These are phyloP conservation scores for Fusarium tanahbumbuense DNA, from an alignment of 2,329 filamentous ascomycete species.

Conservation along the genomic window DNA sequence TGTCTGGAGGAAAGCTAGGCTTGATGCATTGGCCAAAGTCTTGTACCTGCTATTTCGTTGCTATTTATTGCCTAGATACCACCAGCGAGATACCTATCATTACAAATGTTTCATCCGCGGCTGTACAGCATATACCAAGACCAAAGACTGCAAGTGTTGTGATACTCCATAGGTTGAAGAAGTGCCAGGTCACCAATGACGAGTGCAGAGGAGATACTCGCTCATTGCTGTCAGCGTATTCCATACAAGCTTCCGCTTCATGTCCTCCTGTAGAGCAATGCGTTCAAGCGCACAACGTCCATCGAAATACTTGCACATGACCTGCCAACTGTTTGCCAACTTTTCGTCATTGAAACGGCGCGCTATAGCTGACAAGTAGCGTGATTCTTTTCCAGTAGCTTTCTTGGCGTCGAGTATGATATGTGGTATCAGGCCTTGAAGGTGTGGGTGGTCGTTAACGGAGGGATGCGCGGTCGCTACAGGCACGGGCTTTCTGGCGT, in stretches of 20 bases:
- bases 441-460: constrained; percentile 66
- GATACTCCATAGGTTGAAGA: not conserved
- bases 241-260: constrained; percentile 87
- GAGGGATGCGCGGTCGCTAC: constrained; percentile 65
- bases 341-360: constrained; percentile 66
- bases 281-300: constrained; percentile 87
- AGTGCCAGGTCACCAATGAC: constrained; percentile 71
- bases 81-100: constrained; percentile 41
- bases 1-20: constrained; percentile 27
- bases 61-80: constrained; percentile 45
- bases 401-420: constrained; percentile 83
- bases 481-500: constrained; percentile 63
- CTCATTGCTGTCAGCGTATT: constrained; percentile 72
- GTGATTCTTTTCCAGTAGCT: constrained; percentile 80
- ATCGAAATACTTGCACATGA: constrained; percentile 87
- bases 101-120: constrained; percentile 30
- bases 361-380: constrained; percentile 73
- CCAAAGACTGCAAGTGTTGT: constrained; percentile 2
- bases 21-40: constrained; percentile 46
- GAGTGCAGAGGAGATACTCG: constrained; percentile 74
- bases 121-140: not conserved
- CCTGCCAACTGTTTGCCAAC: constrained; percentile 75
- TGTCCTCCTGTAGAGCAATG: constrained; percentile 83
- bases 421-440: constrained; percentile 69
- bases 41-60: constrained; percentile 45